Base-by-base conservation (phyloP, 1,139 yeast genomes). In the Lodderomyces theae region DNA sequence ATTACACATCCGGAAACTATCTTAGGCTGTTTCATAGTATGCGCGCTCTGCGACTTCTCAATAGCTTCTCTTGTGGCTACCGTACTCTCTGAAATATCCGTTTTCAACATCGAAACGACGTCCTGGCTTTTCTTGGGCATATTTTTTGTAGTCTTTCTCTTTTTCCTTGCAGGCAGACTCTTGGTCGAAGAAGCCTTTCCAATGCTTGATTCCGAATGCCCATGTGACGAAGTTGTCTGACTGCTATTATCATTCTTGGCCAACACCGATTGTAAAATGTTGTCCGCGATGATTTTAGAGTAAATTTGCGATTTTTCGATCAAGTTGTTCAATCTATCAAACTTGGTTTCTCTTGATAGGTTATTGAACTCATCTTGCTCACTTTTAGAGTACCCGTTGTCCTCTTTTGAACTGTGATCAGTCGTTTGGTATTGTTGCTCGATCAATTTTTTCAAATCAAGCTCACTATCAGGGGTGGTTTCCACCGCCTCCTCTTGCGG, bases 241-340 rank as follows among this genome's bases (percentile, higher is more conserved):
- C 34, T 31, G 17, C 5, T 31, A 15, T 13, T 31, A 19, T 19
- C 17, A 13, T 29, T 38, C 33, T 25, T 37, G 39, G 42, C 38
- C 28, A 70, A 47, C 22, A 74, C 62, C 39, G 74, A 66, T 46
- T 76, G 80, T 39, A 81, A 57, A 40, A 89, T 71, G 22, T 89
- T 82, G 42, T 87, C 90, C 3, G 94, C 81, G 42, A 90, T 82
- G 50, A 89, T 87, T 45, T 81, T 77, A 1, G 96, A 85, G 60
- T 86, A 90, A 3, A 88, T 75, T 56, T 87, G 89, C 15, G 96
- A 86, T 56, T 85, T 83, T 53, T 85, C 84, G 16, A 90, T 88
- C 51, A 90, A 69, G 37, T 78, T 81, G 50, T 85, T 76, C 39
- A 90, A 65, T 43, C 87, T 70, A 42, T 76, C 74, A 36, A 87